These are phyloP conservation scores for Forsythia suspensa DNA, from an alignment of 257 asterid species.

Conservation along the genomic window DNA sequence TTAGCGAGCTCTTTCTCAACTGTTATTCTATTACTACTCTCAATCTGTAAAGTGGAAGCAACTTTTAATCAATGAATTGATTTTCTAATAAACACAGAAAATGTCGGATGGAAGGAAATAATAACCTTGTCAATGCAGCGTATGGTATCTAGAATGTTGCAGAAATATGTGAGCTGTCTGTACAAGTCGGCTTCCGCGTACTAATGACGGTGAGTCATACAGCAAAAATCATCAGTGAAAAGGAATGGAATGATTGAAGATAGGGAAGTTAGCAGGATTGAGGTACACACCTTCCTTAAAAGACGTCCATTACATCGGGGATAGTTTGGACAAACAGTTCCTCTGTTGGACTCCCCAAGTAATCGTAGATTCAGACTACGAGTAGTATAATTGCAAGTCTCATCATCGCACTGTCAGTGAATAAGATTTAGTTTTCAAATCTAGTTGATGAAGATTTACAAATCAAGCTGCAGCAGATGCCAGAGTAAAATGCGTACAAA, in stretches of 20 bases:
- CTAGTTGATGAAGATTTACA: constrained; percentile 9
- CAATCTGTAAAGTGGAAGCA: constrained; percentile 47
- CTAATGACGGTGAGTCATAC: constrained; percentile 36
- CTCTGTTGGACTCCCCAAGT: constrained; percentile 76
- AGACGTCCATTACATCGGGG: constrained; percentile 88
- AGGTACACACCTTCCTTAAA: constrained; percentile 59
- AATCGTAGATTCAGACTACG: constrained; percentile 78
- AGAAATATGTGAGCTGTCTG: constrained; percentile 82
- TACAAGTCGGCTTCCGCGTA: constrained; percentile 87
- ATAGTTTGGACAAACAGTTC: constrained; percentile 91
- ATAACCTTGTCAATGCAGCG: constrained; percentile 81
- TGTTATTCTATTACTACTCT: constrained; percentile 42
- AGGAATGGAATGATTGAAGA: background rate
- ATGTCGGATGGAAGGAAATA: background rate
- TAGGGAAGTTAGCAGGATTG: background rate
- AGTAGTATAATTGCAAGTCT: constrained; percentile 81
- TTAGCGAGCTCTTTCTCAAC: constrained; percentile 67
- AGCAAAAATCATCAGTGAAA: background rate
- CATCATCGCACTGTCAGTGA: constrained; percentile 82
- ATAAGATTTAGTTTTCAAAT: background rate
- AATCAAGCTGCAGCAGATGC: constrained; percentile 22
- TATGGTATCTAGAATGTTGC: constrained; percentile 66
- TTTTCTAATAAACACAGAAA: background rate
- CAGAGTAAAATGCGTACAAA: constrained; percentile 6
- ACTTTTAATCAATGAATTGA: background rate